phyloP scores from a whole-genome alignment of 2,329 filamentous ascomycete genomes.

The Colletotrichum eleusines region DNA sequence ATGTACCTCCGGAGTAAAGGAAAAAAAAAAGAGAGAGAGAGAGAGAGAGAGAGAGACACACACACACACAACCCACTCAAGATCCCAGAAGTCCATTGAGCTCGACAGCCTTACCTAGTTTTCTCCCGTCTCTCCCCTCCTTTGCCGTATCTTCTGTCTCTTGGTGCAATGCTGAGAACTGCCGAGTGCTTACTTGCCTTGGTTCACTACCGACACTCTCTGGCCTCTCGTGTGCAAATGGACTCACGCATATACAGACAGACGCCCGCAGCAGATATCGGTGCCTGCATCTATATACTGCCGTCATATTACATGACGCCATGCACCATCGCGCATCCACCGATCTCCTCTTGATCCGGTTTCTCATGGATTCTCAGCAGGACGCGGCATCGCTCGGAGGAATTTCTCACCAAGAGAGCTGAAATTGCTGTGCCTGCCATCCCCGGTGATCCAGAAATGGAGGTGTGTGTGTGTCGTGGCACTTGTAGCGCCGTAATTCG shows the following conservation, averaged over 20 bases:
- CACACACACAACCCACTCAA: not conserved
- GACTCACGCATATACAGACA: slow-evolving; percentile 21
- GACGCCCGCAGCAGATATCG: slow-evolving; percentile 21
- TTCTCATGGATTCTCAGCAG: slow-evolving; percentile 6
- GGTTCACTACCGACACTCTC: not conserved
- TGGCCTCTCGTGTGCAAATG: slow-evolving; percentile 16
- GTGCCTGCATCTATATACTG: slow-evolving; percentile 32
- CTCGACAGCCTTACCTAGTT: slow-evolving; percentile 19
- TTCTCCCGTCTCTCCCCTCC: not conserved
- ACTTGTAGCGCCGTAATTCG: slow-evolving; percentile 26
- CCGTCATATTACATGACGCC: slow-evolving; percentile 37
- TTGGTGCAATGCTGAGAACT: no score
- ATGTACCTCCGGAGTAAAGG: no score
- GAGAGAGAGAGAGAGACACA: no score
- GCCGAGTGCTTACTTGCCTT: no score
- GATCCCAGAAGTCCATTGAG: not conserved
- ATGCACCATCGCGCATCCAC: slow-evolving; percentile 28
- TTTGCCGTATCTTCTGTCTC: not conserved
- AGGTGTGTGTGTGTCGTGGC: slow-evolving; percentile 18
- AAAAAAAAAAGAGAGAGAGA: no score
- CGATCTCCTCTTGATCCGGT: slow-evolving; percentile 19
- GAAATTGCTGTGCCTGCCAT: not conserved
- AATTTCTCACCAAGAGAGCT: slow-evolving; percentile 11
- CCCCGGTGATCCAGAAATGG: not conserved
- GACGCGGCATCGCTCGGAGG: slow-evolving; percentile 2